These are phyloP conservation scores for Aspergillus sp. DNA, from an alignment of 2,329 filamentous ascomycete species.

Conservation along the genomic window DNA sequence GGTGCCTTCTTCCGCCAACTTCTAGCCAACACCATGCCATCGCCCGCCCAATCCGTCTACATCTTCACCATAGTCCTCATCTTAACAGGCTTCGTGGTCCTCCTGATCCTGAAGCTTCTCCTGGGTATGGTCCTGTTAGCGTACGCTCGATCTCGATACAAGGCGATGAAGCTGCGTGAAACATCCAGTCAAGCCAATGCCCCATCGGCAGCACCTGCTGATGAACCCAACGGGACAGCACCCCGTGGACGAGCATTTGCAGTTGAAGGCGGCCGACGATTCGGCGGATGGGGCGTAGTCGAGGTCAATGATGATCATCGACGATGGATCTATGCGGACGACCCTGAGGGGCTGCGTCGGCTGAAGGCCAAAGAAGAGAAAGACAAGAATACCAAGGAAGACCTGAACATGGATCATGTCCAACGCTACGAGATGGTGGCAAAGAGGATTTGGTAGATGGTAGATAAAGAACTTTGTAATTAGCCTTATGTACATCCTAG, in stretches of 20 bases:
- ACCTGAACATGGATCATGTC: constrained; percentile 65
- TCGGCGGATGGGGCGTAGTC: constrained; percentile 80
- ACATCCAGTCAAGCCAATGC: constrained; percentile 16
- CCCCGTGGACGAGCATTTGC: constrained; percentile 49
- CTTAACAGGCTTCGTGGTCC: constrained; percentile 78
- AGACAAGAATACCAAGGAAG: constrained; percentile 59
- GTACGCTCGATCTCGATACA: constrained; percentile 77
- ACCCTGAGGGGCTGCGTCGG: constrained; percentile 68
- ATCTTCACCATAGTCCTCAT: constrained; percentile 76
- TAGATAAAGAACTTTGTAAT: background rate
- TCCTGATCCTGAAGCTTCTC: constrained; percentile 81
- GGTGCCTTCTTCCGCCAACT: constrained; percentile 42
- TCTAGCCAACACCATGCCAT: constrained; percentile 46
- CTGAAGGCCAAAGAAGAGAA: constrained; percentile 64
- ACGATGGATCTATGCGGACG: constrained; percentile 83
- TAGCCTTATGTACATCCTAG: background rate
- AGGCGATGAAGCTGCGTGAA: constrained; percentile 74
- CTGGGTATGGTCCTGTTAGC: constrained; percentile 84
- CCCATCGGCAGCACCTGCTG: constrained; percentile 5
- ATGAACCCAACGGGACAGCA: constrained; percentile 20
- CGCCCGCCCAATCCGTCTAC: constrained; percentile 44
- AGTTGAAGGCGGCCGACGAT: constrained; percentile 71
- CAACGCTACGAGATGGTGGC: constrained; percentile 91
- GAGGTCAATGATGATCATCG: constrained; percentile 88
- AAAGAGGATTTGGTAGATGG: constrained; percentile 84